A percentile compares a stretch with the other conserved stretches of the same genome.
Conservation (phyloP, 306 rosid species). For the Acacia melanoxylon region DNA sequence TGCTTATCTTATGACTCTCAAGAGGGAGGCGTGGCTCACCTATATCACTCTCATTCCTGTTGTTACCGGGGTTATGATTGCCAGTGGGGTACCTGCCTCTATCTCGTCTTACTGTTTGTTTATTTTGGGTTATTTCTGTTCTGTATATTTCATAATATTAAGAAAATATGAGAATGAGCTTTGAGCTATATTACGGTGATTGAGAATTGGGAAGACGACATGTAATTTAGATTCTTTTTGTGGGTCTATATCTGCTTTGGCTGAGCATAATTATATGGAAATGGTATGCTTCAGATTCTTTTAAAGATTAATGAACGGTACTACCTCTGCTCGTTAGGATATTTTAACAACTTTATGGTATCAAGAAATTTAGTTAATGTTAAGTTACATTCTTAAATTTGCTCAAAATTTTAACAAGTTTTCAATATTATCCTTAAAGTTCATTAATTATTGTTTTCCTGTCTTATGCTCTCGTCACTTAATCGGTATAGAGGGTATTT, state of each 20-base stretch:
- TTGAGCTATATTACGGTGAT: neutral
- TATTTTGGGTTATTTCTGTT: neutral
- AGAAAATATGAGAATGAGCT: neutral
- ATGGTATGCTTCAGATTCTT: neutral
- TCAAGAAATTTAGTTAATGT: neutral
- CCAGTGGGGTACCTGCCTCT: constrained; percentile 42
- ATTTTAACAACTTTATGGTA: neutral
- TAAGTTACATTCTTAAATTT: neutral
- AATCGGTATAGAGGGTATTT: neutral
- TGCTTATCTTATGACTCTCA: constrained; percentile 40
- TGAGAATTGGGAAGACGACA: neutral
- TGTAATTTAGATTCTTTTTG: neutral
- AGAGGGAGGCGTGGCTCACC: constrained; percentile 42
- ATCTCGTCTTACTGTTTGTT: neutral
- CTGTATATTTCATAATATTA: neutral
- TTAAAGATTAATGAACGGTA: neutral
- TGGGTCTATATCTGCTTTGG: neutral
- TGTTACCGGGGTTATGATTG: constrained; percentile 48
- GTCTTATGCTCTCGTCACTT: neutral
- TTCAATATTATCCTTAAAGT: neutral
- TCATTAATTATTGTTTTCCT: neutral
- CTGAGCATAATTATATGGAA: neutral
- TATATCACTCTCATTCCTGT: constrained; percentile 45
- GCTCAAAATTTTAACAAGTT: neutral
- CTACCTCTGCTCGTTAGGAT: neutral